These are phyloP conservation scores for Cardiospermum halicacabum DNA, from an alignment of 345 rosid genomes.

Conservation along the genomic window DNA sequence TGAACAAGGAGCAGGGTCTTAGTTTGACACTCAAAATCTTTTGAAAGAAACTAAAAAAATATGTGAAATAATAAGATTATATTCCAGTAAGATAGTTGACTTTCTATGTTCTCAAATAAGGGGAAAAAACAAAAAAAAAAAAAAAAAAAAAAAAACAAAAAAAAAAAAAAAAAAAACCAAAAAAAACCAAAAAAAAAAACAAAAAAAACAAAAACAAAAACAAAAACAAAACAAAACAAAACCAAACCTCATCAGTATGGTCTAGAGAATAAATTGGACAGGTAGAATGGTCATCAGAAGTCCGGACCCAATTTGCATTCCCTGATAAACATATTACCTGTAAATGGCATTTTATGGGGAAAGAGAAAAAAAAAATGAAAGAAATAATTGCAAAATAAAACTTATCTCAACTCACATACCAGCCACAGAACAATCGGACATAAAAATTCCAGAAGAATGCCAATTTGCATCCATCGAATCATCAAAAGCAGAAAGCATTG, in stretches of 20 bases:
- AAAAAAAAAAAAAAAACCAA: too few species aligned
- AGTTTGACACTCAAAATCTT: neutral
- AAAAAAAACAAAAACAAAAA: too few species aligned
- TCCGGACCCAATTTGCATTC: constrained; percentile 23
- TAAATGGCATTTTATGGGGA: constrained; percentile 17
- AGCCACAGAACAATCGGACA: constrained; percentile 19
- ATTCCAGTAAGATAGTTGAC: neutral
- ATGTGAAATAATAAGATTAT: neutral
- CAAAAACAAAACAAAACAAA: too few species aligned
- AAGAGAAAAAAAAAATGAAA: constrained; percentile 1
- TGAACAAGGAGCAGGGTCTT: neutral
- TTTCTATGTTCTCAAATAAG: neutral
- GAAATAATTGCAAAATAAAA: constrained; percentile 11
- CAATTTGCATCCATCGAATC: constrained; percentile 25
- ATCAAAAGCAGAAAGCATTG: constrained; percentile 17
- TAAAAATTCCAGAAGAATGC: constrained; percentile 17
- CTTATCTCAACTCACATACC: constrained; percentile 22
- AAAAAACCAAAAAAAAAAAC: too few species aligned
- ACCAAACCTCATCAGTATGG: constrained; percentile 33
- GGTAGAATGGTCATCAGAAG: constrained; percentile 26
- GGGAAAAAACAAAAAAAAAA: too few species aligned
- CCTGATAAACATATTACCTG: constrained; percentile 29
- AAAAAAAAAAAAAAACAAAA: too few species aligned
- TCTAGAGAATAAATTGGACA: constrained; percentile 18
- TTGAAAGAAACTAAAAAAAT: neutral